A percentile compares a stretch with the other conserved stretches of the same genome.
phyloP scores from a whole-genome alignment of 2,329 filamentous ascomycete genomes.

The Microdochium trichocladiopsis region DNA sequence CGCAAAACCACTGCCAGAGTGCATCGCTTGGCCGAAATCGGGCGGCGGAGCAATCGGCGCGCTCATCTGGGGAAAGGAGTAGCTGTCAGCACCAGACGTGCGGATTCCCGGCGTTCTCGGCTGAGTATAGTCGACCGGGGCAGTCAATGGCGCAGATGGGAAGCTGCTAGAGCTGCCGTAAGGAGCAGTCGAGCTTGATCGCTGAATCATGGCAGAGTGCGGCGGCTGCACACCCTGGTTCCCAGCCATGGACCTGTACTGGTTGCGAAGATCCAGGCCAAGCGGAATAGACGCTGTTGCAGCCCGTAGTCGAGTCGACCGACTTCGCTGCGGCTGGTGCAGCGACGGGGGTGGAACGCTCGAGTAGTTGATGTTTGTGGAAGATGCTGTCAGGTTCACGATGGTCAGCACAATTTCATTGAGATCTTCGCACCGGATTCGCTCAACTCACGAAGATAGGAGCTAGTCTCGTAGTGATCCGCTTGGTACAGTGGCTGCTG shows the following conservation, averaged over 20 bases:
- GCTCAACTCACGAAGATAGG: slow-evolving; percentile 41
- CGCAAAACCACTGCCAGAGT: neutral
- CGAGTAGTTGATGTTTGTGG: slow-evolving; percentile 42
- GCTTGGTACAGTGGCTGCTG: slow-evolving; percentile 43
- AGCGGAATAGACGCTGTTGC: slow-evolving; percentile 39
- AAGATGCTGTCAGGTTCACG: slow-evolving; percentile 25
- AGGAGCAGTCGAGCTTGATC: slow-evolving; percentile 6
- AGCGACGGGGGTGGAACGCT: slow-evolving; percentile 30
- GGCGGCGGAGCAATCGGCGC: neutral
- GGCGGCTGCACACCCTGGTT: slow-evolving; percentile 4
- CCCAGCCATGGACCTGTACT: slow-evolving; percentile 31
- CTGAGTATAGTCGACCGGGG: neutral
- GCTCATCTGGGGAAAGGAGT: neutral
- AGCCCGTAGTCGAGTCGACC: slow-evolving; percentile 37
- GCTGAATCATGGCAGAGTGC: slow-evolving; percentile 8
- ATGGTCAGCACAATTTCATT: neutral
- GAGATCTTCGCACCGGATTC: slow-evolving; percentile 7
- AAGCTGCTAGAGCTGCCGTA: slow-evolving; percentile 4
- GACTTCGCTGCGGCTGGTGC: slow-evolving; percentile 34
- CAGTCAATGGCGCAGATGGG: slow-evolving; percentile 1
- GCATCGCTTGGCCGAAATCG: neutral
- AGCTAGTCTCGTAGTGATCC: slow-evolving; percentile 43
- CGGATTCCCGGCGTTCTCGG: neutral
- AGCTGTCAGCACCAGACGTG: neutral
- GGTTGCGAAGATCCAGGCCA: slow-evolving; percentile 35